Evolutionary conservation across 495 filamentous ascomycete species (phyloP), one percentile per base, ranked within the genome.

Genomic region (Echria macrotheca): DNA sequence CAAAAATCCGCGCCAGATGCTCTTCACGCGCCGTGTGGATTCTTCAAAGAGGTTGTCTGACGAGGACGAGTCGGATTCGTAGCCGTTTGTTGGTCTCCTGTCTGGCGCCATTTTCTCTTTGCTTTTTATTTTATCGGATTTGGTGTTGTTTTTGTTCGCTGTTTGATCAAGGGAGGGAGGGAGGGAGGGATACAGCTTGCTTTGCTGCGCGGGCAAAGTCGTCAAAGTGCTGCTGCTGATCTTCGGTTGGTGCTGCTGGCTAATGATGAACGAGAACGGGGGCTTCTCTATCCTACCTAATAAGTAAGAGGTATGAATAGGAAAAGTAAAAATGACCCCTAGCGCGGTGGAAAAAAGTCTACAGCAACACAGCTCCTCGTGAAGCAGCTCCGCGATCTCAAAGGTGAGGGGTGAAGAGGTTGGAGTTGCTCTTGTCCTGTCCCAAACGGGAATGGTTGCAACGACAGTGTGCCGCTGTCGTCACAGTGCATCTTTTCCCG

Each of bases 1-100:
- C 22, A 81, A 60, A 64, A 89, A 89, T 24, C 80, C 78, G 17
- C 73, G 61, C 69, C 77, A 82, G 41, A 78, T 55, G 47, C 71
- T 68, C 33, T 61, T 68, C 2, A 57, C 71, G 19, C 58, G 57
- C 37, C 55, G 60, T 28, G 64, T 61, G 31, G 64, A 57, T 14
- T 61, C 47, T 32, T 59, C 57, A 15, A 75, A 57, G 12, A 71
- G 49, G 46, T 65, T 61, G 37, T 68, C 61, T n/a, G n/a, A n/a
- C n/a, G n/a, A n/a, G n/a, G n/a, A n/a, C 12, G 60, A 59, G 4
- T 66, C 51, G 19, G 44, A 46, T 1, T 46, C 44, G 29, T 36
- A 44, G 8, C 56, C 53, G n/a, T n/a, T 3, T 18, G 26, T 7
- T 44, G 41, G 24, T 44, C 41, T n/a, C 31, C 41, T 25, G 23